Base-by-base conservation (phyloP, 2,329 filamentous ascomycete species). In the Cercospora canescens region DNA sequence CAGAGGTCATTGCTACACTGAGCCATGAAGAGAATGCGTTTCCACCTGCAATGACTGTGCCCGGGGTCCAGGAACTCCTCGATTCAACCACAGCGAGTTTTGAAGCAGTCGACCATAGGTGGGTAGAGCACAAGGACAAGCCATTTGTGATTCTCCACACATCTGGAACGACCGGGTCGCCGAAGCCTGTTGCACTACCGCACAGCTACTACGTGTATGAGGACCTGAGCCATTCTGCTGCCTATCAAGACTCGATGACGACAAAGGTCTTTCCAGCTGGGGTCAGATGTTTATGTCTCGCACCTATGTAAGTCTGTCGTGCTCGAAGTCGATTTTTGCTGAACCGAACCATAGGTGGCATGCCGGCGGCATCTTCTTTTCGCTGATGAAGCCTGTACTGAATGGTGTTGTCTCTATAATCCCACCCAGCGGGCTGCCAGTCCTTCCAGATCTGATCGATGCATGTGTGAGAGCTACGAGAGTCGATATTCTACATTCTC, bases 121-220 rank as follows among this genome's bases (percentile, higher is more conserved):
- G 52, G 52, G 4, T 21, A 14, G 24, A 55, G 5, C 8, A 55
- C 16, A 55, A 11, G 14, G 30, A 55, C 18, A 30, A 34, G 30
- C 32, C 68, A 2, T 68, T 65, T 32, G 12, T 67, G 9, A 37
- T 66, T 6, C 60, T 70, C 3, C 68, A 70, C 52, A 70, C 67
- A 11, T 63, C 57, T 12, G 68, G 68, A 5, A 64, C 66, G 14
- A 70, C 67, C 32, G 68, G 67, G 2, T 39, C 52, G n/a, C 68
- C 67, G 1, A 70, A 70, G 30, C 26, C 57, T 2, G 57, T 70
- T 21, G 14, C 26, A 1, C 41, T 65, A 6, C 57, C 34, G 14
- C 67, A 70, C 37, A 62, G 35, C 14, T 63, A 63, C 39, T 58
- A 63, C 32, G 54, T 45, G 6, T 58, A 48, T 26, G 61, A 63